Percentiles rank a stretch among this genome's conserved stretches.
These are phyloP conservation scores for Hypoxylon sp. DNA, from an alignment of 2,329 filamentous ascomycete species.

Conservation along the genomic window DNA sequence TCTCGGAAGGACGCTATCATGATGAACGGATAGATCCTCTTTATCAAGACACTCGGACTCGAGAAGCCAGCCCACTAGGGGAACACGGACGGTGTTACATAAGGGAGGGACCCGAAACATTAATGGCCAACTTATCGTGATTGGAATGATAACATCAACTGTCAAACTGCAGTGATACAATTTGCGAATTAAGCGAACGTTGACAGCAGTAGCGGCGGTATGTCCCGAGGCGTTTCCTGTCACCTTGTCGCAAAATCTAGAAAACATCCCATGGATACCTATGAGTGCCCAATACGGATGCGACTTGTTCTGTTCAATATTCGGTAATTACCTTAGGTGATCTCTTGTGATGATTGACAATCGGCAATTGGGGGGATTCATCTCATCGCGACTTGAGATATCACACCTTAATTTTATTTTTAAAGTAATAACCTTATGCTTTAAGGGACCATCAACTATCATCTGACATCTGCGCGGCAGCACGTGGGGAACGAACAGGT, in stretches of 20 bases:
- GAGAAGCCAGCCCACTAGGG: slow-evolving; percentile 12
- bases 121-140: slow-evolving; percentile 35
- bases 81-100: slow-evolving; percentile 32
- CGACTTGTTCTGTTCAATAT: slow-evolving; percentile 13
- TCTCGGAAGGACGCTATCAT: slow-evolving; percentile 41
- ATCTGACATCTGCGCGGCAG: slow-evolving; percentile 31
- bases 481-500: slow-evolving; percentile 32
- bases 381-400: slow-evolving; percentile 27
- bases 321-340: slow-evolving; percentile 29
- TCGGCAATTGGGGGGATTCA: slow-evolving; percentile 24
- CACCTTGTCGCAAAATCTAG: slow-evolving; percentile 26
- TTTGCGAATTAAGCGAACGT: slow-evolving; percentile 19
- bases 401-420: slow-evolving; percentile 36
- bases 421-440: slow-evolving; percentile 37
- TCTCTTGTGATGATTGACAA: slow-evolving; percentile 30
- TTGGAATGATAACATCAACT: slow-evolving; percentile 36
- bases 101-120: slow-evolving; percentile 37
- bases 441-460: slow-evolving; percentile 25
- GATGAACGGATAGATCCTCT: slow-evolving; percentile 43
- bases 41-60: slow-evolving; percentile 40
- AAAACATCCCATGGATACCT: slow-evolving; percentile 8
- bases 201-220: slow-evolving; percentile 11
- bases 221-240: slow-evolving; percentile 15
- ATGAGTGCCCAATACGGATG: slow-evolving; percentile 12
- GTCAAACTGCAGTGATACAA: slow-evolving; percentile 31